Percentiles rank a stretch among this genome's conserved stretches.
phyloP scores from a whole-genome alignment of 345 rosid species.

The Litchi chinensis region DNA sequence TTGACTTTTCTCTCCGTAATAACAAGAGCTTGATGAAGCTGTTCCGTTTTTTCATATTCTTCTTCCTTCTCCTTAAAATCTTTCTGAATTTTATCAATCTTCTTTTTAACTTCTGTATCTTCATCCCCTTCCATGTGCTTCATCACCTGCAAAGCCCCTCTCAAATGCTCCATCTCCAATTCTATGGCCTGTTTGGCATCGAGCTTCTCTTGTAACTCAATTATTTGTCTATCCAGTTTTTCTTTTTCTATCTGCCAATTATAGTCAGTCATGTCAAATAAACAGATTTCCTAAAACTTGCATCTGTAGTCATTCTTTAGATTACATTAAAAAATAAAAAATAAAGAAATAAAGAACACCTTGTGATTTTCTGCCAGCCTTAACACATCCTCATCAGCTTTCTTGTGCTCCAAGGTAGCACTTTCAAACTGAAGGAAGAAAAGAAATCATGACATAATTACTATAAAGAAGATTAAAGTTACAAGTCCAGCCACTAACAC shows the following conservation, averaged over 20 bases:
- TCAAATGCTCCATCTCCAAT: constrained; percentile 74
- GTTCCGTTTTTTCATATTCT: constrained; percentile 43
- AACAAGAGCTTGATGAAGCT: constrained; percentile 46
- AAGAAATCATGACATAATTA: neutral
- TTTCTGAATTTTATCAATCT: constrained; percentile 42
- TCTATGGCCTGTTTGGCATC: constrained; percentile 76
- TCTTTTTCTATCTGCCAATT: constrained; percentile 64
- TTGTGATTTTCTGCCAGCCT: constrained; percentile 69
- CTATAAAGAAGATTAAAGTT: neutral
- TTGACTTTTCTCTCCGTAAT: constrained; percentile 51
- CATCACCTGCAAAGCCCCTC: constrained; percentile 60
- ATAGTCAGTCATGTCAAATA: constrained; percentile 9
- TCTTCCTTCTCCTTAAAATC: constrained; percentile 61
- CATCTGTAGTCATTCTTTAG: constrained; percentile 10
- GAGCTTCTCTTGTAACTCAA: constrained; percentile 51
- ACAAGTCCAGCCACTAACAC: neutral
- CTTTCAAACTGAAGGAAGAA: constrained; percentile 50
- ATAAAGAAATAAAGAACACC: constrained; percentile 33
- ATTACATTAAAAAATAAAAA: neutral
- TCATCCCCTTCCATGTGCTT: constrained; percentile 65
- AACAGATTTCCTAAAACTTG: neutral
- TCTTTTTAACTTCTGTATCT: constrained; percentile 38
- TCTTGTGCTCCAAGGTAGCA: constrained; percentile 76
- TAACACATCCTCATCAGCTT: constrained; percentile 56
- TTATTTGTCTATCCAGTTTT: constrained; percentile 49